phyloP scores from a whole-genome alignment of 2,329 filamentous ascomycete species.

The Alternaria postmessia region DNA sequence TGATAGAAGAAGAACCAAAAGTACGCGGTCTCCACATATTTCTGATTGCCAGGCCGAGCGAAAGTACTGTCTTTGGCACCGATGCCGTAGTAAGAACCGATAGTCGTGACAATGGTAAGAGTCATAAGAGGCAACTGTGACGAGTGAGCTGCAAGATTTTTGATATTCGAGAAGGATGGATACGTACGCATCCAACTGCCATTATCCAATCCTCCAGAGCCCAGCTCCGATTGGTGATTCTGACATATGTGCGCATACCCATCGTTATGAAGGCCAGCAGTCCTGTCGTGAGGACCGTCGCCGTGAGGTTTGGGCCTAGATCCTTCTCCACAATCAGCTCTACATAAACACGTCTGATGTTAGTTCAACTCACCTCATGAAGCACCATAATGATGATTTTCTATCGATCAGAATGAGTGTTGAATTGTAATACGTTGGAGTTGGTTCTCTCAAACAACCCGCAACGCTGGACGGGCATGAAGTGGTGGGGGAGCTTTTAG shows the following conservation, averaged over 20 bases:
- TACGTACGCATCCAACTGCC: conserved; percentile 14
- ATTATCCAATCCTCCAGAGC: conserved; percentile 46
- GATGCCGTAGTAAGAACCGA: conserved; percentile 43
- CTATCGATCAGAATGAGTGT: not conserved
- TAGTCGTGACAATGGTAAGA: conserved; percentile 34
- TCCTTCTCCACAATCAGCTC: conserved; percentile 12
- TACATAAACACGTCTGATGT: not conserved
- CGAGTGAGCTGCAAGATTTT: not conserved
- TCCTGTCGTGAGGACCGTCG: conserved; percentile 25
- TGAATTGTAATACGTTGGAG: not conserved
- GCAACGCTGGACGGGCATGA: not conserved
- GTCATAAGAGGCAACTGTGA: conserved; percentile 2
- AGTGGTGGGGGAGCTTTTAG: not conserved
- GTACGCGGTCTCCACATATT: conserved; percentile 22
- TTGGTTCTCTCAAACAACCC: not conserved
- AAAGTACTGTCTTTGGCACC: conserved; percentile 38
- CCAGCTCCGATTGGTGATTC: conserved; percentile 29
- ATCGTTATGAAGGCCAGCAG: conserved; percentile 25
- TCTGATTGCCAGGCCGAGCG: conserved; percentile 19
- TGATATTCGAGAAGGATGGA: not conserved
- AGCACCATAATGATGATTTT: conserved; percentile 6
- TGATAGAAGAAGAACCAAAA: conserved; percentile 50
- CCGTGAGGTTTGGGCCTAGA: conserved; percentile 27
- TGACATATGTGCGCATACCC: conserved; percentile 27
- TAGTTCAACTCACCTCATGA: conserved; percentile 12